phyloP scores from a whole-genome alignment of 345 rosid species.

The Hibiscus tridactylites region DNA sequence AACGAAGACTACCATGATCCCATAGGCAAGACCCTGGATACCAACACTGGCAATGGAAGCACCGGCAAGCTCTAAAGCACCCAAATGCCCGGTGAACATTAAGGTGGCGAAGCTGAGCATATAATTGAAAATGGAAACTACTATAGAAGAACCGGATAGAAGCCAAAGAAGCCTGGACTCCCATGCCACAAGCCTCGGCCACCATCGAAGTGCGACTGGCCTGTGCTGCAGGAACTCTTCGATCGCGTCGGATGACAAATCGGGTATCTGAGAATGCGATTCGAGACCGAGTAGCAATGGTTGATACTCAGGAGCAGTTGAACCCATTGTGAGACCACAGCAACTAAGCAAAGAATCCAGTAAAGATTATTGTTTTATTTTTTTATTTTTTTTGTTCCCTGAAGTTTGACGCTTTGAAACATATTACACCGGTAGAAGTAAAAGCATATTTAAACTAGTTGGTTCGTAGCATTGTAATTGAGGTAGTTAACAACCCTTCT shows the following conservation, averaged over 20 bases:
- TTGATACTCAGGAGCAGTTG: constrained; percentile 22
- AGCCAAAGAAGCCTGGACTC: constrained; percentile 82
- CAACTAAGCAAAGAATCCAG: neutral
- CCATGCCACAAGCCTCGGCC: constrained; percentile 64
- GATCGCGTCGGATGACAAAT: constrained; percentile 44
- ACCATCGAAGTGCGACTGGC: constrained; percentile 47
- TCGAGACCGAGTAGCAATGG: constrained; percentile 49
- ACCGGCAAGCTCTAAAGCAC: constrained; percentile 72
- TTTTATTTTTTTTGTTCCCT: too few relatives aligned
- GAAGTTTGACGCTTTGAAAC: neutral
- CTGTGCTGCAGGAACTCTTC: constrained; percentile 54
- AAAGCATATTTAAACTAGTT: neutral
- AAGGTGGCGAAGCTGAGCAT: constrained; percentile 82
- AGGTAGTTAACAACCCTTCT: constrained; percentile 4
- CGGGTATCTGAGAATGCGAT: constrained; percentile 45
- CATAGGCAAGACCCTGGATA: constrained; percentile 92
- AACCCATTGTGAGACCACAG: constrained; percentile 17
- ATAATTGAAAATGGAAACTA: constrained; percentile 58
- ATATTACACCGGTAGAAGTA: neutral
- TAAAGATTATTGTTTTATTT: too few relatives aligned
- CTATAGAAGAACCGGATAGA: constrained; percentile 66
- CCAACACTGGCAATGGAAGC: constrained; percentile 87
- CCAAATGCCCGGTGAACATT: constrained; percentile 73
- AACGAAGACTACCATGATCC: constrained; percentile 56
- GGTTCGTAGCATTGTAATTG: neutral